A percentile compares a stretch with the other conserved stretches of the same genome.
phyloP scores from a whole-genome alignment of 805 yeast genomes.

The Zygotorulaspora florentina region DNA sequence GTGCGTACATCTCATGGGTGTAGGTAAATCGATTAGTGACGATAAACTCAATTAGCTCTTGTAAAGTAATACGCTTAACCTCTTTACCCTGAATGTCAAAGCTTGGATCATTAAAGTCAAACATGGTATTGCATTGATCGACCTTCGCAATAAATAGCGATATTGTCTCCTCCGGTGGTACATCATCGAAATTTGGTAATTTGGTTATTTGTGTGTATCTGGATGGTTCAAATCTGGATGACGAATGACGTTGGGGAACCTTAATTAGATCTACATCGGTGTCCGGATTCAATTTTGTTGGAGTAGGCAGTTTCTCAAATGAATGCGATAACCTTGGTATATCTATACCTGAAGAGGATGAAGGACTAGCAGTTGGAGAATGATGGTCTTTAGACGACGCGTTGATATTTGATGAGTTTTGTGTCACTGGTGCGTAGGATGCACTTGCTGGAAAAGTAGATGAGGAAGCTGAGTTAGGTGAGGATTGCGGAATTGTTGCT shows the following conservation, averaged over 20 bases:
- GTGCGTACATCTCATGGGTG: conserved; percentile 86
- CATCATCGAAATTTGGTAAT: conserved; percentile 85
- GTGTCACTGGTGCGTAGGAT: conserved; percentile 9
- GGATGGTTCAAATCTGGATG: conserved; percentile 84
- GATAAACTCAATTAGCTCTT: conserved; percentile 85
- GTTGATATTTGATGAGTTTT: conserved; percentile 6
- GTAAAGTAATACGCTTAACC: conserved; percentile 77
- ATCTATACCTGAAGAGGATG: conserved; percentile 30
- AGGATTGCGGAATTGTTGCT: conserved; percentile 20
- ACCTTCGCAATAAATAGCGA: conserved; percentile 75
- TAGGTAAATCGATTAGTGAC: conserved; percentile 76
- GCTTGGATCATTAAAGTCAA: conserved; percentile 91
- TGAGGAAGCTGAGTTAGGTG: conserved; percentile 14
- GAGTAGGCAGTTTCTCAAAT: conserved; percentile 55
- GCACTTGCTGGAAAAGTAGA: conserved; percentile 2
- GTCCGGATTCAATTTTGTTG: conserved; percentile 51
- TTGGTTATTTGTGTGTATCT: conserved; percentile 60
- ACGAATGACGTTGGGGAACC: conserved; percentile 86
- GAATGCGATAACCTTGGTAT: conserved; percentile 45
- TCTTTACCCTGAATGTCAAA: conserved; percentile 91
- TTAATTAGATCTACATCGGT: conserved; percentile 75
- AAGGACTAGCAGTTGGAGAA: conserved; percentile 17
- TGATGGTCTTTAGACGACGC: conserved; percentile 14
- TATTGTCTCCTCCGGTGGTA: conserved; percentile 73
- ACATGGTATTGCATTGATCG: conserved; percentile 91